phyloP scores from a whole-genome alignment of 2,329 filamentous ascomycete genomes.

The Incumbomyces lentus region DNA sequence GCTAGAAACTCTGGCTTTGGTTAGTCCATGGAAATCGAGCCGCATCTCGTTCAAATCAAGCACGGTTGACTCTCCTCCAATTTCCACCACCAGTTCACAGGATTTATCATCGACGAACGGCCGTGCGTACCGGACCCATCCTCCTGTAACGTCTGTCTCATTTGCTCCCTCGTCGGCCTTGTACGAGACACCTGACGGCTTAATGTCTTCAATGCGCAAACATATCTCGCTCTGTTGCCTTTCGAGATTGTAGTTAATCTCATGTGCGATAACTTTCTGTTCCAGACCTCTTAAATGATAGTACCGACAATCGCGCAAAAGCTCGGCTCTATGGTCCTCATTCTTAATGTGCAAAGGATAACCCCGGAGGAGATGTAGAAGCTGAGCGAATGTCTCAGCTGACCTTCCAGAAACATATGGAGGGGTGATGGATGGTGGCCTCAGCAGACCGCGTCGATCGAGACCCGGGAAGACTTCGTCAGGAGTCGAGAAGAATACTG shows the following conservation, averaged over 20 bases:
- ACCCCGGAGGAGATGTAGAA: slow-evolving; percentile 71
- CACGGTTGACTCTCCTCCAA: slow-evolving; percentile 53
- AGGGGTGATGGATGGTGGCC: slow-evolving; percentile 76
- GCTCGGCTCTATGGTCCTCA: slow-evolving; percentile 63
- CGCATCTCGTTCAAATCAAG: slow-evolving; percentile 46
- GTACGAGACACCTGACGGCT: slow-evolving; percentile 71
- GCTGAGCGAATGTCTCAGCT: slow-evolving; percentile 72
- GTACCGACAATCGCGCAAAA: slow-evolving; percentile 80
- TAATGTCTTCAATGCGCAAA: slow-evolving; percentile 73
- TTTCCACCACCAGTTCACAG: slow-evolving; percentile 69
- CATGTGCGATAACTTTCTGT: slow-evolving; percentile 70
- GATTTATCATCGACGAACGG: slow-evolving; percentile 72
- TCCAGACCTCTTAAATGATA: slow-evolving; percentile 88
- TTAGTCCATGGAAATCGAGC: slow-evolving; percentile 63
- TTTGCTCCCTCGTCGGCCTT: slow-evolving; percentile 34
- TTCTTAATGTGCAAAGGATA: slow-evolving; percentile 69
- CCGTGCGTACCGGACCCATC: slow-evolving; percentile 68
- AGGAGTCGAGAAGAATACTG: slow-evolving; percentile 72
- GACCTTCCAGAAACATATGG: slow-evolving; percentile 71
- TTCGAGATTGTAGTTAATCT: slow-evolving; percentile 63
- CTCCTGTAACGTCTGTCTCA: slow-evolving; percentile 21
- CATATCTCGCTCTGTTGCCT: slow-evolving; percentile 63
- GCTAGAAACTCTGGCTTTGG: slow-evolving; percentile 58
- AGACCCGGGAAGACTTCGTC: slow-evolving; percentile 78
- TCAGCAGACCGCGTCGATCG: slow-evolving; percentile 64